Conservation (phyloP, 768 basidiomycete genomes). For the Rhizopogon vinicolor region DNA sequence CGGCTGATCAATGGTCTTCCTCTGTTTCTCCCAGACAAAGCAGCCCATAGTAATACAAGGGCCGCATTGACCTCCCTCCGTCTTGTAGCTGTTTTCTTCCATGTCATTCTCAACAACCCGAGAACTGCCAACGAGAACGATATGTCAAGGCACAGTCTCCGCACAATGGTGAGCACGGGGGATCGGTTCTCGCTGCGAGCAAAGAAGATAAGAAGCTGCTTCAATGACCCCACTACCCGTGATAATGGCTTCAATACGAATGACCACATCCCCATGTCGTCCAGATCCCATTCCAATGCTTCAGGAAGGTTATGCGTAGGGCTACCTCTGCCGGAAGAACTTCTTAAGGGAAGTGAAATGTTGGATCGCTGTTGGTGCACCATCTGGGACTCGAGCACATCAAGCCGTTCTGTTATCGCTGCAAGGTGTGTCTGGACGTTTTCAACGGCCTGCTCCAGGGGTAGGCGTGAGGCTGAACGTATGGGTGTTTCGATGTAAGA, state of each 20-base stretch:
- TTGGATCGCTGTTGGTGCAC: slow-evolving; percentile 36
- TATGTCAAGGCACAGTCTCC: slow-evolving; percentile 73
- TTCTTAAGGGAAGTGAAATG: slow-evolving; percentile 34
- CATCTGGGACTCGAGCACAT: slow-evolving; percentile 45
- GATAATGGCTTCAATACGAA: slow-evolving; percentile 60
- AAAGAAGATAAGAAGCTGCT: slow-evolving; percentile 53
- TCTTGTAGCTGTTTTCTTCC: slow-evolving; percentile 67
- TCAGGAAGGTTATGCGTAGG: slow-evolving; percentile 31
- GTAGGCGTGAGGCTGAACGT: slow-evolving; percentile 40
- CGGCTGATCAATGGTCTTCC: slow-evolving; percentile 45
- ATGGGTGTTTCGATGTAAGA: slow-evolving; percentile 28
- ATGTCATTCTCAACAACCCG: slow-evolving; percentile 50
- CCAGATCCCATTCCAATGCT: slow-evolving; percentile 56
- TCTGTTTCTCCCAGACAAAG: slow-evolving; percentile 53
- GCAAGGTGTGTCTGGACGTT: slow-evolving; percentile 78
- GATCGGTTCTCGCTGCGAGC: slow-evolving; percentile 55
- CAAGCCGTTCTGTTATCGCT: slow-evolving; percentile 79
- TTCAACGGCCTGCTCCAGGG: slow-evolving; percentile 73
- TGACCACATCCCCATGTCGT: slow-evolving; percentile 84
- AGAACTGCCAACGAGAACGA: slow-evolving; percentile 68
- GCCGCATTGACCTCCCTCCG: slow-evolving; percentile 66
- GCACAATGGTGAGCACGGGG: slow-evolving; percentile 61
- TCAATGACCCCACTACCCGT: slow-evolving; percentile 44
- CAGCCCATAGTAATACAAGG: slow-evolving; percentile 63
- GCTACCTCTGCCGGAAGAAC: slow-evolving; percentile 38